Conservation (phyloP, 208 protist species). For the Trypanosoma grayi region DNA sequence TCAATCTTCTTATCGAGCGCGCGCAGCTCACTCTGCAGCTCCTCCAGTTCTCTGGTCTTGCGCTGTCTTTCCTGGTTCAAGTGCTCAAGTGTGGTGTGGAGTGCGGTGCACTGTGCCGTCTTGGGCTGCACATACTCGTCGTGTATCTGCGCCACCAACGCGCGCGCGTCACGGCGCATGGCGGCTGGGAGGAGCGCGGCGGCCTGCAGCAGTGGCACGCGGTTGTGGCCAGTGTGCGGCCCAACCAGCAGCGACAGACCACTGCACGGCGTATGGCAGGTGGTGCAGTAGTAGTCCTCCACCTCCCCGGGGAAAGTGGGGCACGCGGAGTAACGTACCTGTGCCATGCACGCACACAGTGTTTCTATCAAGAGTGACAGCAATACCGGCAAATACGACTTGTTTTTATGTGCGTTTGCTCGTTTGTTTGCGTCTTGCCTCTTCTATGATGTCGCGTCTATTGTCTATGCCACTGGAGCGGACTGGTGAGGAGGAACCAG, state of each 20-base stretch:
- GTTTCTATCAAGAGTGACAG: too few relatives aligned
- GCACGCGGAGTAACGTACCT: conserved; percentile 15
- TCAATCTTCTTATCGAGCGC: conserved; percentile 39
- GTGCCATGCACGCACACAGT: conserved; percentile 2
- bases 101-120: conserved; percentile 27
- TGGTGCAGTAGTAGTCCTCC: conserved; percentile 59
- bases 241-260: conserved; percentile 55
- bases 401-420: conserved; percentile 14
- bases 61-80: conserved; percentile 26
- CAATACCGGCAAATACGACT: too few relatives aligned
- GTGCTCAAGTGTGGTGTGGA: conserved; percentile 23
- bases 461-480: not conserved
- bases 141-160: conserved; percentile 28
- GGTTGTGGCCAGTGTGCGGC: conserved; percentile 65
- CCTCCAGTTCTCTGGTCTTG: conserved; percentile 33
- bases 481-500: too few relatives aligned
- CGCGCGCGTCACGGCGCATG: conserved; percentile 38
- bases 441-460: conserved; percentile 1
- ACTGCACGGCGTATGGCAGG: conserved; percentile 54
- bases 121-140: conserved; percentile 30
- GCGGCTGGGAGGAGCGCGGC: conserved; percentile 36
- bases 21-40: conserved; percentile 35
- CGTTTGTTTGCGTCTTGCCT: too few relatives aligned
- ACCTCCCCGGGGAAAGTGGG: conserved; percentile 29
- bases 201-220: conserved; percentile 49